phyloP scores from a whole-genome alignment of 106 monocot genomes.

The Phalaenopsis equestris region DNA sequence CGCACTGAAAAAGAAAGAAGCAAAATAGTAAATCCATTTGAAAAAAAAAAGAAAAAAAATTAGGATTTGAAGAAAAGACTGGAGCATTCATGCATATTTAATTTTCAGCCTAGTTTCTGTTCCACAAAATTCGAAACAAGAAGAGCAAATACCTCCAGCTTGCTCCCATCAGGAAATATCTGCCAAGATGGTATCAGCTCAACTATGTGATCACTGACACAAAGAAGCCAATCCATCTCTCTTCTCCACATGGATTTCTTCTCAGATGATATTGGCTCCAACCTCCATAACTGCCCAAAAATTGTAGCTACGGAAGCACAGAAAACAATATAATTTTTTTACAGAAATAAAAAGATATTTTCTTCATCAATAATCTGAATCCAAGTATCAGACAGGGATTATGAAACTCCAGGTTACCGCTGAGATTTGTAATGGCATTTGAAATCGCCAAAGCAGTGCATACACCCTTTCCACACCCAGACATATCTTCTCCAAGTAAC shows the following conservation, averaged over 20 bases:
- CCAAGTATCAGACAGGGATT: too few relatives aligned
- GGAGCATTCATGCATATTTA: neutral
- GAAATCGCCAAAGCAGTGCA: constrained; percentile 84
- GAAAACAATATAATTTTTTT: neutral
- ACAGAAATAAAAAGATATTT: neutral
- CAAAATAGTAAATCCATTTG: neutral
- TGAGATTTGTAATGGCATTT: constrained; percentile 94
- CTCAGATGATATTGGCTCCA: constrained; percentile 65
- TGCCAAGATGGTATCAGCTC: constrained; percentile 74
- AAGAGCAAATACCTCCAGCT: constrained; percentile 47
- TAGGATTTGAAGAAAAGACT: neutral
- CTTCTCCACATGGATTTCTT: constrained; percentile 88
- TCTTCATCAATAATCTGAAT: neutral
- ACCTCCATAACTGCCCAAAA: constrained; percentile 83
- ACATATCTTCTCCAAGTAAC: constrained; percentile 97
- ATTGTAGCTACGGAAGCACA: constrained; percentile 48
- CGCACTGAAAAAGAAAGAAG: too few relatives aligned
- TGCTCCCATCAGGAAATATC: constrained; percentile 79
- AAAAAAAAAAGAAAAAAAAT: neutral
- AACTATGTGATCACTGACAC: constrained; percentile 86
- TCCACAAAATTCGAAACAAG: neutral
- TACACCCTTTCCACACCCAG: constrained; percentile 91
- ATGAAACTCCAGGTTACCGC: constrained; percentile 33
- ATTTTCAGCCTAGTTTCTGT: too few relatives aligned
- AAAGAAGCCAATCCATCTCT: constrained; percentile 85